These are phyloP conservation scores for Botrytis tulipae DNA, from an alignment of 2,329 filamentous ascomycete genomes.

Conservation along the genomic window DNA sequence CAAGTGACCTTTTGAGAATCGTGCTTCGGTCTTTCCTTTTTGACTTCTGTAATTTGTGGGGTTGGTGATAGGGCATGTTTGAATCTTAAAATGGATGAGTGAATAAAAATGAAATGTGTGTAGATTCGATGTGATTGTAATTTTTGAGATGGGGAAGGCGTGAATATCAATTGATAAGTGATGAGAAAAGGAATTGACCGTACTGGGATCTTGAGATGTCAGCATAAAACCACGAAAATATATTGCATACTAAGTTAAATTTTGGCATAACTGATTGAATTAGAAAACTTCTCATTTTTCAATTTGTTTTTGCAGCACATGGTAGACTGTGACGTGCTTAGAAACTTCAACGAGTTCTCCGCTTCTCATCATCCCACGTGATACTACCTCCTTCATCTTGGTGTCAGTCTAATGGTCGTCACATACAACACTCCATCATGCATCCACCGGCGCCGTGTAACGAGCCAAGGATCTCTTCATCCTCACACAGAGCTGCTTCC, in stretches of 20 bases:
- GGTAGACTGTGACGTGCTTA: background rate
- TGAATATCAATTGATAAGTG: background rate
- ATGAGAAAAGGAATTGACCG: accelerated
- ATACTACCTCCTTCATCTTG: background rate
- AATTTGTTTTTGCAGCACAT: background rate
- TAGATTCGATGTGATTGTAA: background rate
- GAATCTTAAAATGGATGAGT: background rate
- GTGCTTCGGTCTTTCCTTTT: background rate
- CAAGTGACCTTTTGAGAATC: background rate
- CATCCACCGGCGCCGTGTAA: background rate
- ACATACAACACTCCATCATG: background rate
- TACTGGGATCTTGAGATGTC: background rate
- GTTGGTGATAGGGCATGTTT: background rate
- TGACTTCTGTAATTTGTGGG: background rate
- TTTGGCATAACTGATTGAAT: too few species aligned
- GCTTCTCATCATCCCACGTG: background rate
- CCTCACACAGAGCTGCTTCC: background rate
- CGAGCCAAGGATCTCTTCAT: background rate
- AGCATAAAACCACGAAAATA: background rate
- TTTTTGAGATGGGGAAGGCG: background rate
- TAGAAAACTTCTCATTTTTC: accelerated
- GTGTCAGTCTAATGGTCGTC: background rate
- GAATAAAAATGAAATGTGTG: background rate
- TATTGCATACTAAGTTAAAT: background rate
- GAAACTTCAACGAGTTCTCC: background rate